Base-by-base conservation (phyloP, 768 basidiomycete species). In the Cantharellus anzutake region DNA sequence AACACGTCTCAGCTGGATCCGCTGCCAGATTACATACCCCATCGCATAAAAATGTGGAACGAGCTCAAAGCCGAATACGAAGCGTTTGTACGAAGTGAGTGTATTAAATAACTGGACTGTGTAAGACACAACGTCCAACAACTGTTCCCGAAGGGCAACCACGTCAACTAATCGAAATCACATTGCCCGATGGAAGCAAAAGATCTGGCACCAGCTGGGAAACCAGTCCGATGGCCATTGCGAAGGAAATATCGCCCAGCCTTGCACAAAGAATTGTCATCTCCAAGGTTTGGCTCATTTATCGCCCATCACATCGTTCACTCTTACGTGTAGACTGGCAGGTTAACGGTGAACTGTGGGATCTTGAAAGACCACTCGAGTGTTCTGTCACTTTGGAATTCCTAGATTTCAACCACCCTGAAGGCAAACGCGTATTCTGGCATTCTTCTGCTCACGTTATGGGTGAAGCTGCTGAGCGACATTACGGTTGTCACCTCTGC, bases 351-450 rank as follows among this genome's bases (percentile, higher is more conserved):
- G 74, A 76, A 52, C 78, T 99, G 2, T 98, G 93, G 92, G 96
- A 99, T 71, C 76, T 99, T 34, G 88, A 93, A 64, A 78, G 96
- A 60, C 94, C 96, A 0, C 76, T 99, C n/a, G 94, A 98, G 72
- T 74, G 74, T 50, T 81, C 85, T 0, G 83, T 81, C 67, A 81
- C 80, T 63, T 76, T 99, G 35, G 82, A 90, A 64, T 68, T 99
- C 16, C 75, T 98, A 53, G 88, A 94, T 71, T 99, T 98, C 67
- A 92, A 98, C 51, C 78, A 91, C 66, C 81, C 84, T 2, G 90
- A 93, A 74, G 91, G 94, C 61, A 92, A 97, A 71, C 85, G 84
- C 66, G 96, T 99, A 4, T 99, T 98, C 76, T 99, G 96, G 96
- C 96, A 98, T 70, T 98, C 96, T 16, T 97, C 93, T 35, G 96